Conservation (phyloP, 2,329 filamentous ascomycete genomes). For the Beauveria bassiana region DNA sequence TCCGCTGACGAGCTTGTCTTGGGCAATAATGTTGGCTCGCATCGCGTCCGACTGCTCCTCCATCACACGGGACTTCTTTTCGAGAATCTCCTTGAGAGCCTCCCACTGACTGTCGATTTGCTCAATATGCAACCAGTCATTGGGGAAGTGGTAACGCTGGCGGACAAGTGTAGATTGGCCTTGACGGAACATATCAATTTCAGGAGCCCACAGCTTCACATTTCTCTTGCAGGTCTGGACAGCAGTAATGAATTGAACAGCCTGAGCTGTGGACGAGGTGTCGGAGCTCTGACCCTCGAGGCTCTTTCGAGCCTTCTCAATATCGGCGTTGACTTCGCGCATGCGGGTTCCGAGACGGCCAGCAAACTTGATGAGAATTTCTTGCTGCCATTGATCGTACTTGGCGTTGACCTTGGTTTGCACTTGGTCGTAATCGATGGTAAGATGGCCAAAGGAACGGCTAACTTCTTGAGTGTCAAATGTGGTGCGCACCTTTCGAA, state of each 20-base stretch:
- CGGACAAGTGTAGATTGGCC: constrained; percentile 87
- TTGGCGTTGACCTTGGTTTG: constrained; percentile 98
- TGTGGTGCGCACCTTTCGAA: constrained; percentile 87
- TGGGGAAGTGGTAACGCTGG: constrained; percentile 87
- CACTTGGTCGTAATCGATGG: constrained; percentile 96
- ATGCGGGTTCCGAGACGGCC: constrained; percentile 81
- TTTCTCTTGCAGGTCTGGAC: constrained; percentile 95
- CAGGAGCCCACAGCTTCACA: constrained; percentile 87
- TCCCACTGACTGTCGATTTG: constrained; percentile 97
- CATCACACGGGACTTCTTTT: constrained; percentile 89
- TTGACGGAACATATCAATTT: constrained; percentile 92
- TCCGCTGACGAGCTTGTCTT: constrained; percentile 84
- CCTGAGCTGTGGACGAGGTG: constrained; percentile 90
- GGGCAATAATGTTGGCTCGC: constrained; percentile 86
- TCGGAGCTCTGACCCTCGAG: constrained; percentile 89
- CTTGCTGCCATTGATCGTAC: constrained; percentile 99
- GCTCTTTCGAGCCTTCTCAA: constrained; percentile 82
- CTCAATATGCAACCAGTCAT: constrained; percentile 91
- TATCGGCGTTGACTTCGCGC: constrained; percentile 84
- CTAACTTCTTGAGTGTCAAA: constrained; percentile 97
- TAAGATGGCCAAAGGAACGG: constrained; percentile 85
- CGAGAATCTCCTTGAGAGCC: constrained; percentile 82
- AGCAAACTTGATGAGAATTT: constrained; percentile 91
- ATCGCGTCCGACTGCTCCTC: constrained; percentile 93
- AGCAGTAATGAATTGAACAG: constrained; percentile 96